Conservation (phyloP, 768 basidiomycete species). For the Dioszegia hungarica region DNA sequence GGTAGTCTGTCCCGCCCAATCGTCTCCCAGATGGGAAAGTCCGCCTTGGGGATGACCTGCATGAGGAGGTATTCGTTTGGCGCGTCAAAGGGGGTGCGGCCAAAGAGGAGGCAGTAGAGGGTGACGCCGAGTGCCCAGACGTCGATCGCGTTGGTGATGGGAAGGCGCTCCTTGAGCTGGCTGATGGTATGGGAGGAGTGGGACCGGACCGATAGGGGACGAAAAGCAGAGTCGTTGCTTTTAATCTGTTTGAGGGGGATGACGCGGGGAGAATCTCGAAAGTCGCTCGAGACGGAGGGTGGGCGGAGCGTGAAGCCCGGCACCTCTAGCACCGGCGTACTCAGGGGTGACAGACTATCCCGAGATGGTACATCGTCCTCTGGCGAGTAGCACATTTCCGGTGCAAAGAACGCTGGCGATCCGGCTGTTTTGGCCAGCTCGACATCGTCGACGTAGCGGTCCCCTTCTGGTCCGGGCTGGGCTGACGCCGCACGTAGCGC, state of each 20-base stretch:
- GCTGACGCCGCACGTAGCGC: slow-evolving; percentile 68
- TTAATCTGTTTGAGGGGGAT: slow-evolving; percentile 31
- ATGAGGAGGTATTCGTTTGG: slow-evolving; percentile 74
- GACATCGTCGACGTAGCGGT: slow-evolving; percentile 67
- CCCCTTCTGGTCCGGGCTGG: slow-evolving; percentile 51
- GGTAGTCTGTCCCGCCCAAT: slow-evolving; percentile 69
- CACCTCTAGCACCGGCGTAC: slow-evolving; percentile 27
- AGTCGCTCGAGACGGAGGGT: slow-evolving; percentile 20
- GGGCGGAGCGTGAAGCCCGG: slow-evolving; percentile 34
- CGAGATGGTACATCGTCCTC: slow-evolving; percentile 20
- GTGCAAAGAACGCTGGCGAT: slow-evolving; percentile 92
- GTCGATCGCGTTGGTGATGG: slow-evolving; percentile 88
- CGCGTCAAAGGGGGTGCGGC: slow-evolving; percentile 69
- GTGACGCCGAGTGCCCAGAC: slow-evolving; percentile 98
- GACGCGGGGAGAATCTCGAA: slow-evolving; percentile 9
- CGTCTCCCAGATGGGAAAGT: slow-evolving; percentile 62
- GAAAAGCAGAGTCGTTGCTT: slow-evolving; percentile 29
- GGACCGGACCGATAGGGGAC: slow-evolving; percentile 17
- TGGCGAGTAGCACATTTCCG: slow-evolving; percentile 77
- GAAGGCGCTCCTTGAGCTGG: slow-evolving; percentile 31
- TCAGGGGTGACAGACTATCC: background rate
- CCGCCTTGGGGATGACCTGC: slow-evolving; percentile 66
- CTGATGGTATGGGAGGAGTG: slow-evolving; percentile 24
- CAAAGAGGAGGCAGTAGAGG: slow-evolving; percentile 88
- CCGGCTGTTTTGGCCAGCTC: slow-evolving; percentile 88